Base-by-base conservation (phyloP, 1,284 basidiomycete species). In the Sanghuangporus weigelae region DNA sequence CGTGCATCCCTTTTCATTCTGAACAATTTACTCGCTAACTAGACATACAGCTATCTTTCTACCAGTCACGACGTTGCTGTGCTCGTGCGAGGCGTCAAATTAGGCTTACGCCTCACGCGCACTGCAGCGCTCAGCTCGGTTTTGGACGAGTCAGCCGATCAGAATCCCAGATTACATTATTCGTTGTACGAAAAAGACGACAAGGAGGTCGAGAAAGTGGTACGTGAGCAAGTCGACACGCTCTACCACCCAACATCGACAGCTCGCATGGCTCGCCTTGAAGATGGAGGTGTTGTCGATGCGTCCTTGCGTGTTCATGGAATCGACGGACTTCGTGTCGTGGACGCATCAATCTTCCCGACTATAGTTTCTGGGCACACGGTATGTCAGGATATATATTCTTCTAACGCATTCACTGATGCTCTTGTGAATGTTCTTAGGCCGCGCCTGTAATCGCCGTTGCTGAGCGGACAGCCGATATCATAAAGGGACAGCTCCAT, bases 241-340 rank as follows among this genome's bases (percentile, higher is more conserved):
- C 70, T 80, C 76, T 84, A 76, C 69, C 82, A 84, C 65, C 81
- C 81, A 1, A 72, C 73, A 4, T 75, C 75, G 5, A 81, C 78
- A n/a, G 77, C 75, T 63, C 72, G 80, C 8, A 82, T 83, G 79
- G 68, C 81, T 56, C 75, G 75, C 3, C 71, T 71, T 56, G 65
- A 67, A 12, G 68, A 74, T 36, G 80, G 79, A 1, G 79, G 80
- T 11, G 80, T 81, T 19, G 79, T 82, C 7, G 76, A 80, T 64
- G 71, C 74, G 3, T 70, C 71, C 7, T 68, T 82, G 57, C 72
- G 73, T 60, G 79, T 82, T 14, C 76, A 74, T 50, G 71, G 72
- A 16, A 63, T 72, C 11, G 73, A 75, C 63, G 74, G 42, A 23
- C 57, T 71, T 12, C 55, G 70, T 21, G 63, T 71, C 2, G 65